phyloP scores from a whole-genome alignment of 352 stramenopile species.

The Phytophthora pluvialis region DNA sequence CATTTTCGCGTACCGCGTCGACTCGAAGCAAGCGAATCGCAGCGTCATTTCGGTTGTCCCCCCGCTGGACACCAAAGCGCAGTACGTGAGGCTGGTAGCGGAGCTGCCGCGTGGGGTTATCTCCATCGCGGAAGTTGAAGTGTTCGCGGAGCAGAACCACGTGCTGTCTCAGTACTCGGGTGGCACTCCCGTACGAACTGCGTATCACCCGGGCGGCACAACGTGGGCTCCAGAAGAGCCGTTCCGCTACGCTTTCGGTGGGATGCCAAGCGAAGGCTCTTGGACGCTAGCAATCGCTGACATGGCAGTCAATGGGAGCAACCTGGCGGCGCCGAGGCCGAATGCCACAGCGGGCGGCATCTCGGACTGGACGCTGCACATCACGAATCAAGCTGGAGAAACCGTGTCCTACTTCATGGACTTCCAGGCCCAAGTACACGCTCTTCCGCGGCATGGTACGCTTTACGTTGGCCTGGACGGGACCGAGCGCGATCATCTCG shows the following conservation, averaged over 20 bases:
- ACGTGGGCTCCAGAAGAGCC: conserved; percentile 75
- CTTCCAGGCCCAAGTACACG: conserved; percentile 60
- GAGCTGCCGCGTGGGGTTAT: conserved; percentile 48
- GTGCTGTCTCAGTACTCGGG: conserved; percentile 65
- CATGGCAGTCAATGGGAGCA: conserved; percentile 17
- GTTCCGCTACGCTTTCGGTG: conserved; percentile 55
- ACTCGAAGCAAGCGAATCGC: conserved; percentile 25
- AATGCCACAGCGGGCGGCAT: conserved; percentile 58
- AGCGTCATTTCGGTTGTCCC: conserved; percentile 57
- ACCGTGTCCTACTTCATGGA: conserved; percentile 72
- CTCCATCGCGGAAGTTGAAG: conserved; percentile 78
- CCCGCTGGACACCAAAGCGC: conserved; percentile 48
- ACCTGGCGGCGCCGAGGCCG: neutral
- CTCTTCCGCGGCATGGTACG: conserved; percentile 73
- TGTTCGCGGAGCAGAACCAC: conserved; percentile 64
- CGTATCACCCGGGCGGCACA: conserved; percentile 50
- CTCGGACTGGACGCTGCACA: conserved; percentile 72
- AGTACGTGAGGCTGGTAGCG: conserved; percentile 70
- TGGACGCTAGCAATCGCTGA: conserved; percentile 74
- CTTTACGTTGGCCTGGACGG: conserved; percentile 60
- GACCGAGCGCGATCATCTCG: conserved; percentile 70
- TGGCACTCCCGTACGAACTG: conserved; percentile 56
- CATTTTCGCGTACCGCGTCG: conserved; percentile 54
- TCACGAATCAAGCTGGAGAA: conserved; percentile 70
- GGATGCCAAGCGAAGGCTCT: conserved; percentile 52